A percentile compares a stretch with the other conserved stretches of the same genome.
Conservation (phyloP, 2,329 filamentous ascomycete genomes). For the Tolypocladium ophioglossoides region DNA sequence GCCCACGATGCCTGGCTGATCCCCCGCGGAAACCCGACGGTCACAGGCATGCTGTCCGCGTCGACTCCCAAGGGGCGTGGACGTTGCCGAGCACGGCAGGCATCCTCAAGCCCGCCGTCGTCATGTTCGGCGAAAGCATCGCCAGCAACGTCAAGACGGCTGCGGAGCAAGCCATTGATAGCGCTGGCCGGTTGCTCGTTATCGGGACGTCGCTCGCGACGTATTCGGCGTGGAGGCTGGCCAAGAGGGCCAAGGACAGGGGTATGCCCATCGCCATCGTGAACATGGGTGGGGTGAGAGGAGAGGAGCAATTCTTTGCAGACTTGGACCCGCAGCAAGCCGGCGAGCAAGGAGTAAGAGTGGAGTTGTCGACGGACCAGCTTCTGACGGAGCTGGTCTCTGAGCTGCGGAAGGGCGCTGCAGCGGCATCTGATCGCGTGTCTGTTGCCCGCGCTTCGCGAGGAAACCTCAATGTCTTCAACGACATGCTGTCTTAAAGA, state of each 20-base stretch:
- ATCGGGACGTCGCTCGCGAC: conserved; percentile 87
- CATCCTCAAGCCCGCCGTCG: conserved; percentile 82
- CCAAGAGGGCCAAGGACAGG: conserved; percentile 69
- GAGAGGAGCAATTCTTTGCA: conserved; percentile 62
- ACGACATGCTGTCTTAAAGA: conserved; percentile 48
- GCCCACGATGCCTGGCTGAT: conserved; percentile 62
- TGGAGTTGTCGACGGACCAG: conserved; percentile 47
- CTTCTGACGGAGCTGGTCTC: conserved; percentile 47
- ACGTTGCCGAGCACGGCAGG: conserved; percentile 54
- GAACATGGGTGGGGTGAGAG: conserved; percentile 76
- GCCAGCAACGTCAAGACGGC: conserved; percentile 54
- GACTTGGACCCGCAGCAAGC: conserved; percentile 39
- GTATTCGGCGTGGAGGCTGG: conserved; percentile 87
- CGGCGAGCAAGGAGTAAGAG: conserved; percentile 42
- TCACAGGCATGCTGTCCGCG: conserved; percentile 46
- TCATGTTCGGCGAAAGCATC: conserved; percentile 95
- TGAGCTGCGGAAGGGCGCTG: conserved; percentile 27
- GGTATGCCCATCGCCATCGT: conserved; percentile 80
- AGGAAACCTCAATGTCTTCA: conserved; percentile 29
- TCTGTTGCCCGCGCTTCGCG: background rate
- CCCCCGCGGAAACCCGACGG: conserved; percentile 49
- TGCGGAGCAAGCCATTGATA: conserved; percentile 72
- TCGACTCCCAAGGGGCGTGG: conserved; percentile 78
- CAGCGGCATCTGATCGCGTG: background rate
- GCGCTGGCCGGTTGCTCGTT: conserved; percentile 63